phyloP scores from a whole-genome alignment of 2,329 filamentous ascomycete species.

The Graphiopsis chlorocephala region DNA sequence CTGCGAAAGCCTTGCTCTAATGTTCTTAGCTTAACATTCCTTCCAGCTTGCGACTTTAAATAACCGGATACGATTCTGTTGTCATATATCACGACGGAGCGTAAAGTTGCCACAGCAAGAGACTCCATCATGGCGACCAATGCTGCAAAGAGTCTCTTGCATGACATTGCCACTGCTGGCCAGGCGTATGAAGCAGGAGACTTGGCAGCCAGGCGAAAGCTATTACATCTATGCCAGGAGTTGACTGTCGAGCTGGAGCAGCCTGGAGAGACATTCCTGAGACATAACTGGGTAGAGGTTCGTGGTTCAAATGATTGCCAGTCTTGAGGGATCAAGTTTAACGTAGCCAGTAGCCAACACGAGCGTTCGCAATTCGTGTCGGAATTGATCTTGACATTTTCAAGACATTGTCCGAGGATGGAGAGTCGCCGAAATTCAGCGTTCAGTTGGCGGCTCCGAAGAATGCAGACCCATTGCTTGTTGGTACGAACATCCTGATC shows the following conservation, averaged over 20 bases:
- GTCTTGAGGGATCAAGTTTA: background rate
- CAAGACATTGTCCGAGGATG: background rate
- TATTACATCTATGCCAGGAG: background rate
- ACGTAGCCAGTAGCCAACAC: background rate
- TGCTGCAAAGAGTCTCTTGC: background rate
- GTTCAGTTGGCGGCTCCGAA: background rate
- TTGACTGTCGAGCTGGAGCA: background rate
- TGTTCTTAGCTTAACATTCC: background rate
- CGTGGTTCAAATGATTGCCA: background rate
- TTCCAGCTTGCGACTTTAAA: background rate
- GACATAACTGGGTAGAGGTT: background rate
- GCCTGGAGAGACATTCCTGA: background rate
- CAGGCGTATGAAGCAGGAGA: background rate
- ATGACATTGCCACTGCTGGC: background rate
- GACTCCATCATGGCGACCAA: background rate
- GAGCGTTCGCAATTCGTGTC: background rate
- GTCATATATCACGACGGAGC: background rate
- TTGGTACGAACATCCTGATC: background rate
- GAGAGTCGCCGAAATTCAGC: background rate
- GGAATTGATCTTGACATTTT: background rate
- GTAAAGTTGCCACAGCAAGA: background rate
- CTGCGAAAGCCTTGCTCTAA: background rate
- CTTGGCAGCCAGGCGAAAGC: background rate
- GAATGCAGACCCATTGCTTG: constrained; percentile 1
- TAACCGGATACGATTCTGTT: background rate